Evolutionary conservation across 2,329 filamentous ascomycete species (phyloP).

Genomic region (Aspergillus ustus): DNA sequence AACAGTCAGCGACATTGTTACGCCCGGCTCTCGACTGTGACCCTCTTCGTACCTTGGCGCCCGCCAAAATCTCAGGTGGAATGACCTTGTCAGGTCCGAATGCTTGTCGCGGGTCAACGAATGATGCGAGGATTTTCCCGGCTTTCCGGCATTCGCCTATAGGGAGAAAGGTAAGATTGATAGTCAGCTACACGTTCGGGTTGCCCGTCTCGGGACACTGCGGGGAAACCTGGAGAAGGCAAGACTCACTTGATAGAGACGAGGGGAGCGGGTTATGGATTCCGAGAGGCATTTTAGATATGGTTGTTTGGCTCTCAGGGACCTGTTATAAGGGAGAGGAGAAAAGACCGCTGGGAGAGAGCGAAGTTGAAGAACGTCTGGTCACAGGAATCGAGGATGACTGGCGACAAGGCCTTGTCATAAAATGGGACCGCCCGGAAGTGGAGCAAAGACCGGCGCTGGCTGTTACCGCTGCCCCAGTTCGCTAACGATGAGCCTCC

Average conservation of each 20-base stretch:
- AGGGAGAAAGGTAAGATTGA: slow-evolving; percentile 33
- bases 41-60: slow-evolving; percentile 74
- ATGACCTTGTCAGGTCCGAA: slow-evolving; percentile 98
- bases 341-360: slow-evolving; percentile 8
- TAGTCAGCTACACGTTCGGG: slow-evolving; percentile 24
- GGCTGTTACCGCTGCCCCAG: slow-evolving; percentile 6
- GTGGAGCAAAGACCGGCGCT: slow-evolving; percentile 32
- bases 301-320: slow-evolving; percentile 19
- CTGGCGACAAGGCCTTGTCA: slow-evolving; percentile 22
- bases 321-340: slow-evolving; percentile 1
- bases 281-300: slow-evolving; percentile 47
- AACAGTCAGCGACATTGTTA: slow-evolving; percentile 17
- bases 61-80: slow-evolving; percentile 83
- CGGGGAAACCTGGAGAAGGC: slow-evolving; percentile 34
- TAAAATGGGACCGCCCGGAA: slow-evolving; percentile 28
- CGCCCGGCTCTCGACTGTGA: not conserved
- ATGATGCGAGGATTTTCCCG: slow-evolving; percentile 91
- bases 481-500: slow-evolving; percentile 13
- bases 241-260: slow-evolving; percentile 52
- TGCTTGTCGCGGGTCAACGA: slow-evolving; percentile 88
- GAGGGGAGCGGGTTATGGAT: slow-evolving; percentile 54
- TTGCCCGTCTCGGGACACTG: slow-evolving; percentile 31
- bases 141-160: slow-evolving; percentile 97
- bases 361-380: slow-evolving; percentile 19
- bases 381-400: slow-evolving; percentile 16